These are phyloP conservation scores for Millerozyma acaciae DNA, from an alignment of 805 yeast genomes.

Conservation along the genomic window DNA sequence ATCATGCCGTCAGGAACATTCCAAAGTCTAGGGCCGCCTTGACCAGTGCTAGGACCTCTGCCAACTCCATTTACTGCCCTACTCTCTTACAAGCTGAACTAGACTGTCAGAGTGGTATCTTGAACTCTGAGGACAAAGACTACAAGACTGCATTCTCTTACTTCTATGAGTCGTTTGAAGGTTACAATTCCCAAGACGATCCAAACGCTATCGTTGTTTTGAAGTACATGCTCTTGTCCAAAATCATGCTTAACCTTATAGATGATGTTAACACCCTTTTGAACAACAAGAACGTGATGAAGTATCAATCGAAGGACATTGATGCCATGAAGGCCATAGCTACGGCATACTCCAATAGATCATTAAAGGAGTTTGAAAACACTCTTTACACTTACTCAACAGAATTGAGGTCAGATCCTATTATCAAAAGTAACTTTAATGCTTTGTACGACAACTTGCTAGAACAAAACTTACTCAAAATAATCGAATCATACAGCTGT, in stretches of 20 bases:
- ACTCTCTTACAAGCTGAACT: constrained; percentile 91
- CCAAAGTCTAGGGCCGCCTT: constrained; percentile 89
- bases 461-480: constrained; percentile 89
- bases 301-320: constrained; percentile 77
- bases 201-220: constrained; percentile 64
- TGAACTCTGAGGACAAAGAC: constrained; percentile 96
- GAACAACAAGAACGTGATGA: constrained; percentile 61
- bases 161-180: constrained; percentile 93
- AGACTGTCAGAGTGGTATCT: constrained; percentile 91
- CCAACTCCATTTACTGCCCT: constrained; percentile 95
- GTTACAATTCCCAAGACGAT: constrained; percentile 69
- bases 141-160: constrained; percentile 94
- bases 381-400: constrained; percentile 65
- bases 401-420: constrained; percentile 81
- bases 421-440: constrained; percentile 86
- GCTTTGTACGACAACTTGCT: constrained; percentile 89
- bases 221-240: constrained; percentile 88
- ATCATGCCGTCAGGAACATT: constrained; percentile 85
- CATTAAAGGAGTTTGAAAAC: constrained; percentile 86
- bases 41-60: constrained; percentile 93
- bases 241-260: constrained; percentile 84
- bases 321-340: constrained; percentile 97
- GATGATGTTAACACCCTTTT: constrained; percentile 82
- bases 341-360: constrained; percentile 82
- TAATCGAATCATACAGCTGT: constrained; percentile 92